phyloP scores from a whole-genome alignment of 1,284 basidiomycete species.

The Testicularia cyperi region DNA sequence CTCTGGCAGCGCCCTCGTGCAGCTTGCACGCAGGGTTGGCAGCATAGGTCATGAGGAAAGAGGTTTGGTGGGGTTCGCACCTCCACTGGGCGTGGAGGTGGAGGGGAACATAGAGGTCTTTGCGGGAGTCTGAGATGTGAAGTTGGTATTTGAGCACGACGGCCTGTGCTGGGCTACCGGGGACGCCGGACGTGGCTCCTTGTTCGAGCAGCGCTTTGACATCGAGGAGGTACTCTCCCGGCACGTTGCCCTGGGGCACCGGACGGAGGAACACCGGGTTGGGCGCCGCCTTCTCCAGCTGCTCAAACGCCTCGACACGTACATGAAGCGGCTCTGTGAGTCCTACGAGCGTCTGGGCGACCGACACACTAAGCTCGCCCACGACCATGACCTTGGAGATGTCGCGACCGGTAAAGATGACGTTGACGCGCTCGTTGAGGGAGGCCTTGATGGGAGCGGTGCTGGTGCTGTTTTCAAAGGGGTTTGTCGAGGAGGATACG shows the following conservation, averaged over 20 bases:
- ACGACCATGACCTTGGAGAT: constrained; percentile 63
- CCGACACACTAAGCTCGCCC: constrained; percentile 63
- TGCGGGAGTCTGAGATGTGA: constrained; percentile 59
- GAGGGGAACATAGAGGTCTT: constrained; percentile 61
- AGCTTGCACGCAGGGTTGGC: constrained; percentile 41
- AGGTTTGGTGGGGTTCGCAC: constrained; percentile 63
- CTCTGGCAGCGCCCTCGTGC: no score
- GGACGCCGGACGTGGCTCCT: constrained; percentile 9
- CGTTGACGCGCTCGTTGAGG: constrained; percentile 64
- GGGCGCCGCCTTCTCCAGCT: constrained; percentile 64
- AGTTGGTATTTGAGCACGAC: constrained; percentile 65
- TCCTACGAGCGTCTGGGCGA: neutral
- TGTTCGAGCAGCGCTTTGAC: constrained; percentile 57
- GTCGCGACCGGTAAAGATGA: constrained; percentile 61
- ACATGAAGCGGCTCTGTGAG: constrained; percentile 55
- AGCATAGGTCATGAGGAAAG: constrained; percentile 64
- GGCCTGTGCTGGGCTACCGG: constrained; percentile 40
- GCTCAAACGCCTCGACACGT: constrained; percentile 62
- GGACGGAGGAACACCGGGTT: constrained; percentile 64
- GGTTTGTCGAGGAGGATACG: constrained; percentile 33
- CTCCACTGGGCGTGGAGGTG: constrained; percentile 64
- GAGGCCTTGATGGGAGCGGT: constrained; percentile 47
- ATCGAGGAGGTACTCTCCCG: constrained; percentile 64
- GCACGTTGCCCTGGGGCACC: constrained; percentile 50
- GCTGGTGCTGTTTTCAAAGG: constrained; percentile 33